Evolutionary conservation across 176 grass and related monocot species (phyloP).

Genomic region (Eragrostis curvula): DNA sequence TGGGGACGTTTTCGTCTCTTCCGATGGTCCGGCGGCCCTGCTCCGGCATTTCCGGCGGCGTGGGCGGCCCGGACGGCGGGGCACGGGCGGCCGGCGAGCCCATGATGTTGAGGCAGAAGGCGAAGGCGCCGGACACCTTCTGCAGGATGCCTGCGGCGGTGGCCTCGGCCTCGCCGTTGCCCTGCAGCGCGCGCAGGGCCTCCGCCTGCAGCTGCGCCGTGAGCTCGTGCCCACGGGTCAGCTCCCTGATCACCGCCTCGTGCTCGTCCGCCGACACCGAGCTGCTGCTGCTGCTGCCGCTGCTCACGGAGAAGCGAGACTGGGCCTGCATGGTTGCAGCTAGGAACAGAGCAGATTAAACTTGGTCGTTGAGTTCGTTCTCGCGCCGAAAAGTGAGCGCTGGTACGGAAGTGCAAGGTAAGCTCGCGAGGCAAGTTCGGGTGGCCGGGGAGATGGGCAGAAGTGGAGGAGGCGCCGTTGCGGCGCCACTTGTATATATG

Average conservation of each 20-base stretch:
- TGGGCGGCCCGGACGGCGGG: background rate
- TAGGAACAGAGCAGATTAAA: too few species aligned
- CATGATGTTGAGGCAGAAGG: slow-evolving; percentile 50
- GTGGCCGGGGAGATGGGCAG: background rate
- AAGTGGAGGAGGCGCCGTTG: background rate
- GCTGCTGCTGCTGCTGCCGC: background rate
- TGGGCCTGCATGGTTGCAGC: slow-evolving; percentile 42
- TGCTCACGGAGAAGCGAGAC: slow-evolving; percentile 32
- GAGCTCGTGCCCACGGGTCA: slow-evolving; percentile 53
- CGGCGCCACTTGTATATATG: background rate
- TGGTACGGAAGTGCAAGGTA: background rate
- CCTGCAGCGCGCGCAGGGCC: slow-evolving; percentile 37
- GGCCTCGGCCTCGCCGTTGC: slow-evolving; percentile 55
- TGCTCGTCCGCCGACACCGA: slow-evolving; percentile 13
- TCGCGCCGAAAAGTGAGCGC: background rate
- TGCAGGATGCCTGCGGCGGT: slow-evolving; percentile 49
- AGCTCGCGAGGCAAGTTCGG: background rate
- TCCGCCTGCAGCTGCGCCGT: slow-evolving; percentile 47
- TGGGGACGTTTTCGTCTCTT: slow-evolving; percentile 31
- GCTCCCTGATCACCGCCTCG: slow-evolving; percentile 53
- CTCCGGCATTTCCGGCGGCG: background rate
- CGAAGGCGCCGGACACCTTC: slow-evolving; percentile 59
- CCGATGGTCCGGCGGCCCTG: background rate
- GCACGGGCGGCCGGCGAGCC: background rate
- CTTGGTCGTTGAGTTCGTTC: background rate